phyloP scores from a whole-genome alignment of 495 filamentous ascomycete species.

The Penicillium antarcticum region DNA sequence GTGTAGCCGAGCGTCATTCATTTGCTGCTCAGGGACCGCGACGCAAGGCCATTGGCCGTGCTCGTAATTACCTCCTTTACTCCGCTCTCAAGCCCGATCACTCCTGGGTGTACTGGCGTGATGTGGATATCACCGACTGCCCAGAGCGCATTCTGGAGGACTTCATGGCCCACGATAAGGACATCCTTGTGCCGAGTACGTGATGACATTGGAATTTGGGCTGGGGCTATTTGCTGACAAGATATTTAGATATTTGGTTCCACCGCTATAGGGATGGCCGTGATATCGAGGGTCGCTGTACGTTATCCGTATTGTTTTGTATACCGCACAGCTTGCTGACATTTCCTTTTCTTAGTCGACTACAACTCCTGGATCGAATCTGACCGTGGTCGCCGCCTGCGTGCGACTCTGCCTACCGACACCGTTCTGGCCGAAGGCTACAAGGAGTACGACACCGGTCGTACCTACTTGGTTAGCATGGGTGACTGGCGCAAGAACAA shows the following conservation, averaged over 20 bases:
- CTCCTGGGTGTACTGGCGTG: constrained; percentile 98
- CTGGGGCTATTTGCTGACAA: constrained; percentile 19
- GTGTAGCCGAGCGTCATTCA: constrained; percentile 76
- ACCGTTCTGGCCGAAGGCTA: constrained; percentile 90
- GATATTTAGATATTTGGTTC: constrained; percentile 85
- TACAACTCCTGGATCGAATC: constrained; percentile 99
- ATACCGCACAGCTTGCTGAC: constrained; percentile 7
- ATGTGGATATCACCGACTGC: constrained; percentile 93
- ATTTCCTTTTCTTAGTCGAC: constrained; percentile 60
- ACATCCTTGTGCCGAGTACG: constrained; percentile 95
- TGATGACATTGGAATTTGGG: constrained; percentile 4
- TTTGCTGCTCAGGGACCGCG: constrained; percentile 88
- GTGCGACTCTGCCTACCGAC: constrained; percentile 69
- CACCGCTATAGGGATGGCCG: constrained; percentile 78
- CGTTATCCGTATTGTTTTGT: constrained; percentile 25
- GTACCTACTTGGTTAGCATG: constrained; percentile 80
- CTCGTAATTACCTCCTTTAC: constrained; percentile 87
- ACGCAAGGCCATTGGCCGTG: constrained; percentile 83
- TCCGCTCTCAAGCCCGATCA: constrained; percentile 87
- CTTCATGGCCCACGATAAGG: constrained; percentile 87
- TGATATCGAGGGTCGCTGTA: constrained; percentile 95
- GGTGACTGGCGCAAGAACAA: constrained; percentile 90
- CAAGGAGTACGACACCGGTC: constrained; percentile 85
- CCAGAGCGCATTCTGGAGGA: constrained; percentile 87
- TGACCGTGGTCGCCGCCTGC: constrained; percentile 70